These are phyloP conservation scores for Lyophyllum decastes DNA, from an alignment of 768 basidiomycete species.

Conservation along the genomic window DNA sequence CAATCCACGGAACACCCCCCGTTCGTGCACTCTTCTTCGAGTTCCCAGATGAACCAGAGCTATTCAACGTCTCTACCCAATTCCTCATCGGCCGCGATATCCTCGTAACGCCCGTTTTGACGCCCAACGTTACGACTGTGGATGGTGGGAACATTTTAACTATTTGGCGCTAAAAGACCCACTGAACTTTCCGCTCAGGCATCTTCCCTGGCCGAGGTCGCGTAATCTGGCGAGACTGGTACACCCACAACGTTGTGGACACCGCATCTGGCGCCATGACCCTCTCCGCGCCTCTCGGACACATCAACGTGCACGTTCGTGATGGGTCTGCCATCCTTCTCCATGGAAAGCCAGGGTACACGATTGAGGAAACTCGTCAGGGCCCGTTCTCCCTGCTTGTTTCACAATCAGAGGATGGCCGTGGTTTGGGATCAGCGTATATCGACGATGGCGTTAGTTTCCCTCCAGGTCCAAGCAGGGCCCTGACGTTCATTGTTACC, in stretches of 20 bases:
- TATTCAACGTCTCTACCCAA: constrained; percentile 64
- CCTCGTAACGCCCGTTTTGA: constrained; percentile 75
- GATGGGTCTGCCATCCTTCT: constrained; percentile 66
- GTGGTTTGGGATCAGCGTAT: constrained; percentile 61
- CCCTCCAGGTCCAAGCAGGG: constrained; percentile 56
- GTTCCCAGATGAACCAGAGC: constrained; percentile 69
- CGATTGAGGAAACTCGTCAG: constrained; percentile 62
- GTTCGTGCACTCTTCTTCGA: constrained; percentile 78
- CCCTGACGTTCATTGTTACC: constrained; percentile 43
- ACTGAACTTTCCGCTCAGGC: too few relatives aligned
- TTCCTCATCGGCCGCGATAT: constrained; percentile 73
- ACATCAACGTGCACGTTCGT: constrained; percentile 79
- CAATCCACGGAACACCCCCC: constrained; percentile 65
- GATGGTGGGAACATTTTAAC: constrained; percentile 42
- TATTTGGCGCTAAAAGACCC: too few relatives aligned
- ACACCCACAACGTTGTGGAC: constrained; percentile 59
- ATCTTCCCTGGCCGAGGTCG: constrained; percentile 64
- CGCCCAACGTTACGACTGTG: constrained; percentile 67
- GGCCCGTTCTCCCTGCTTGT: constrained; percentile 66
- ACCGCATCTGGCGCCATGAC: constrained; percentile 41
- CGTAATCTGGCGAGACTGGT: constrained; percentile 74
- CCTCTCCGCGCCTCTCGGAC: constrained; percentile 66
- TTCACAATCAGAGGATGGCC: constrained; percentile 46
- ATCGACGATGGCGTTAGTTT: constrained; percentile 70
- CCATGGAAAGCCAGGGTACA: constrained; percentile 65